phyloP scores from a whole-genome alignment of 1,284 basidiomycete genomes.

The Porogramme epimiltina region DNA sequence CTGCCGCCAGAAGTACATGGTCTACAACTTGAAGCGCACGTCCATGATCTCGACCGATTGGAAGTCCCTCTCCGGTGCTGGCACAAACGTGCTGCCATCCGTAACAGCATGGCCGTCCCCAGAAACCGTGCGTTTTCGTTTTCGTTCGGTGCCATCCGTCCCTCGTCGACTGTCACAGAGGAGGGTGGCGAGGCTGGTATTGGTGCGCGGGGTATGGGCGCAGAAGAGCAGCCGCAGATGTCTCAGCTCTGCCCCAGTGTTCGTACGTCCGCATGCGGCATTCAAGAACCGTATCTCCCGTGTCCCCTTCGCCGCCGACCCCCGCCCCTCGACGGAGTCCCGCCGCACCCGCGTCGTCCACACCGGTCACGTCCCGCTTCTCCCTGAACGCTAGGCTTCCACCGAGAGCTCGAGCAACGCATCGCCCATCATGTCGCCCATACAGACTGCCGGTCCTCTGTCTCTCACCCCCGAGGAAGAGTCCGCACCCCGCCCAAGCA shows the following conservation, averaged over 20 bases:
- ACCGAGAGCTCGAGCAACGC: constrained; percentile 36
- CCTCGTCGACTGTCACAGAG: constrained; percentile 46
- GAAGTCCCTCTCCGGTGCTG: constrained; percentile 72
- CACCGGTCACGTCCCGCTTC: constrained; percentile 52
- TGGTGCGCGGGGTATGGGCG: constrained; percentile 36
- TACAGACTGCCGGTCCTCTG: constrained; percentile 67
- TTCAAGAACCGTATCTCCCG: constrained; percentile 48
- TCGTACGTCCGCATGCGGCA: constrained; percentile 36
- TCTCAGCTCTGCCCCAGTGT: constrained; percentile 55
- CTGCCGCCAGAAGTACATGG: constrained; percentile 52
- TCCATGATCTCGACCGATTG: constrained; percentile 76
- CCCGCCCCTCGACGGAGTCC: constrained; percentile 60
- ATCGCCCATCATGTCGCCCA: constrained; percentile 53
- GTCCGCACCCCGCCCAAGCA: constrained; percentile 30
- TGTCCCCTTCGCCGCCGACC: constrained; percentile 74
- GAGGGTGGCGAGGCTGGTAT: constrained; percentile 49
- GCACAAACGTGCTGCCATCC: constrained; percentile 73
- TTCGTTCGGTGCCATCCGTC: constrained; percentile 58
- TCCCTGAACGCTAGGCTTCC: constrained; percentile 46
- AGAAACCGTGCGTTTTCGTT: constrained; percentile 52
- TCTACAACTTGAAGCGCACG: constrained; percentile 89
- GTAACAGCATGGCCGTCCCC: constrained; percentile 62
- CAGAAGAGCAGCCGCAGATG: constrained; percentile 41
- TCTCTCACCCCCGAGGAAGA: constrained; percentile 65
- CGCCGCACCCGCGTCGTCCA: constrained; percentile 63